A percentile compares a stretch with the other conserved stretches of the same genome.
Conservation (phyloP, 106 monocot genomes). For the Alisma plantagoaquatica region DNA sequence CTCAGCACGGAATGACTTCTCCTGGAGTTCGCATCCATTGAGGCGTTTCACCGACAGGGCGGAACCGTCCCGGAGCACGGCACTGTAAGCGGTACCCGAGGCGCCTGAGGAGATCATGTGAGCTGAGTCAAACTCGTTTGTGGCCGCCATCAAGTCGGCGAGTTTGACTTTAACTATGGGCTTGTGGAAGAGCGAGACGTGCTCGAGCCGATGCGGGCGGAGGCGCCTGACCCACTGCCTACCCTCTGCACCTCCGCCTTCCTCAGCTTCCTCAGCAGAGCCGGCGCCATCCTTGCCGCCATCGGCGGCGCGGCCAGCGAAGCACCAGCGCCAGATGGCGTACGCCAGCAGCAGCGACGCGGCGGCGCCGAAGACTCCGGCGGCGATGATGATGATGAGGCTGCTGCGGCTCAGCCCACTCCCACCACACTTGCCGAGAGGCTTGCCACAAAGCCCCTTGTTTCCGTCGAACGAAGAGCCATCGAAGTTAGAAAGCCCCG, state of each 20-base stretch:
- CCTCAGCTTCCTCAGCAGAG: background rate
- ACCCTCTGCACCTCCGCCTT: slow-evolving; percentile 10
- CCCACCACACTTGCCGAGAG: slow-evolving; percentile 16
- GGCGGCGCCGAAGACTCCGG: slow-evolving; percentile 20
- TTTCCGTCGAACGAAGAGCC: slow-evolving; percentile 13
- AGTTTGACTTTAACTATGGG: slow-evolving; percentile 82
- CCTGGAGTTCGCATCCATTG: slow-evolving; percentile 37
- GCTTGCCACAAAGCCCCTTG: slow-evolving; percentile 13
- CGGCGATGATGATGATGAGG: slow-evolving; percentile 18
- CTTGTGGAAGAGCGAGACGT: slow-evolving; percentile 77
- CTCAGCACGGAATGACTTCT: slow-evolving; percentile 68
- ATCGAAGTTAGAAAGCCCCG: slow-evolving; percentile 4
- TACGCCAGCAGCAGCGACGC: slow-evolving; percentile 10
- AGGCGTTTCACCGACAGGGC: slow-evolving; percentile 73
- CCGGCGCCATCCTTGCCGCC: background rate
- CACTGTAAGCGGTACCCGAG: slow-evolving; percentile 56
- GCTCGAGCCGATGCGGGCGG: slow-evolving; percentile 32
- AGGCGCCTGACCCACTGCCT: slow-evolving; percentile 48
- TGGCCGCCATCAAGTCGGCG: slow-evolving; percentile 72
- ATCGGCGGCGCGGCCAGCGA: background rate
- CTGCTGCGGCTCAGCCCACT: slow-evolving; percentile 10
- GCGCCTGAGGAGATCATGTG: slow-evolving; percentile 47
- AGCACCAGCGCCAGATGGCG: slow-evolving; percentile 11
- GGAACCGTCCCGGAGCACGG: slow-evolving; percentile 69
- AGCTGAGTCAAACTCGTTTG: slow-evolving; percentile 41